Base-by-base conservation (phyloP, 768 basidiomycete species). In the Punctularia strigosozonata region DNA sequence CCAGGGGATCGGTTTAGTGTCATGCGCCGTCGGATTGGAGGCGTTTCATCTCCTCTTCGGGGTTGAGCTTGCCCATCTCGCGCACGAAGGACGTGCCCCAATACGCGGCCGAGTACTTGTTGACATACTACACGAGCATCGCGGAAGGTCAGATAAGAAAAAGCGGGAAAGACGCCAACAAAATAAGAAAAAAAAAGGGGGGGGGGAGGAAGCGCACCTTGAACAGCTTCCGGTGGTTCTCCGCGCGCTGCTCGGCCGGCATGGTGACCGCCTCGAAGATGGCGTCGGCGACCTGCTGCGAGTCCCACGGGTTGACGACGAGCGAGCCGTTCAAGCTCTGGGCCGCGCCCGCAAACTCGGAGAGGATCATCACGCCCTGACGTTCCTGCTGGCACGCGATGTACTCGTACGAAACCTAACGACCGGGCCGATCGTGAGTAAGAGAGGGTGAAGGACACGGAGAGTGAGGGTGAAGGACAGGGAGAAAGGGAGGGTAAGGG, bases 261-360 rank as follows among this genome's bases (percentile, higher is more conserved):
- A 92, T 91, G 13, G 83, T 89, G 42, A 98, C 80, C 0, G 95
- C 90, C 57, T 88, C 81, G 60, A 90, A 81, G 42, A 99, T 95
- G n/a, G 91, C 90, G 53, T 97, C 81, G 1, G 95, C 95, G 36
- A 95, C 90, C 52, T 91, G 82, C 58, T 97, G 92, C n/a, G 85
- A 85, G 58, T 98, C 95, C 94, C 95, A 92, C 17, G 95, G 95
- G 65, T 99, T 99, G 52, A 98, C 90, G 54, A 99, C 90, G 49
- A 99, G 71, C 24, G 84, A 86, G 17, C 95, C 95, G 56, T 98
- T 97, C 45, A 99, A 63, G 46, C 80, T 85, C 62, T 97, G 92
- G 13, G 90, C 92, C 7, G 95, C 95, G 21, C 95, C 95, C 3
- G 95, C 94, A 48, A 99, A 98, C 58, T 99, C 95, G 50, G 91